phyloP scores from a whole-genome alignment of 495 filamentous ascomycete species.

The Achaetomiella virescens region DNA sequence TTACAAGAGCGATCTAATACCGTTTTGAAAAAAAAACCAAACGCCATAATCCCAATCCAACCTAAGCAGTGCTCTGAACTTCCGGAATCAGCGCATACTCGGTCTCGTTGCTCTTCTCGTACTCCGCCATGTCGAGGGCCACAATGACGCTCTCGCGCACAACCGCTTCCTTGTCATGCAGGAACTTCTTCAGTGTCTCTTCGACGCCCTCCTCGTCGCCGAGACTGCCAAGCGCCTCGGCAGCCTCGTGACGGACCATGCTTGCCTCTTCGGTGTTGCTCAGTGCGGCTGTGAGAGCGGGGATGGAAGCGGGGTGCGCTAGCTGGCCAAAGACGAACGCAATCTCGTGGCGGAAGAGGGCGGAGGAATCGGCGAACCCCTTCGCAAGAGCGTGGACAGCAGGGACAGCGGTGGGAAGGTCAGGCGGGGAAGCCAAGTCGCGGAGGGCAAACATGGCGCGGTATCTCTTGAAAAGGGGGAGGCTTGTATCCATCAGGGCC shows the following conservation, averaged over 20 bases:
- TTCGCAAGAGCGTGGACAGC: conserved; percentile 80
- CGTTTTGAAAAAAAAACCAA: conserved; percentile 17
- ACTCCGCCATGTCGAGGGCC: conserved; percentile 96
- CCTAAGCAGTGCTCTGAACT: conserved; percentile 31
- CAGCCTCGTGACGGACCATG: conserved; percentile 98
- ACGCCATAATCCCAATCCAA: conserved; percentile 14
- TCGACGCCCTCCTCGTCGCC: conserved; percentile 93
- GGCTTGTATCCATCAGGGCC: conserved; percentile 66
- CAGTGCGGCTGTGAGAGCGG: conserved; percentile 71
- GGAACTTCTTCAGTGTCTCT: conserved; percentile 71
- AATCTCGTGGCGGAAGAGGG: conserved; percentile 96
- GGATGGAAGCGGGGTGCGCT: conserved; percentile 91
- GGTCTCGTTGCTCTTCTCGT: conserved; percentile 78
- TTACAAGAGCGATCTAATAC: conserved; percentile 5
- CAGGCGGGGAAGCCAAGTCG: conserved; percentile 86
- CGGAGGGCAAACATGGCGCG: conserved; percentile 96
- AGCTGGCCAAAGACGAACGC: conserved; percentile 98
- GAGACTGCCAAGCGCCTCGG: conserved; percentile 93
- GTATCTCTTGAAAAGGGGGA: conserved; percentile 86
- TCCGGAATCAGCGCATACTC: conserved; percentile 89
- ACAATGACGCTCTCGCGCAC: conserved; percentile 93
- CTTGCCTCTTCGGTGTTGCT: conserved; percentile 74
- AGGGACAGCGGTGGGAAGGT: conserved; percentile 76
- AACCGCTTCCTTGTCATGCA: conserved; percentile 85
- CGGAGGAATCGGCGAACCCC: conserved; percentile 79